phyloP scores from a whole-genome alignment of 225 moss, liverwort and hornwort genomes.

The Bryum argenteum region DNA sequence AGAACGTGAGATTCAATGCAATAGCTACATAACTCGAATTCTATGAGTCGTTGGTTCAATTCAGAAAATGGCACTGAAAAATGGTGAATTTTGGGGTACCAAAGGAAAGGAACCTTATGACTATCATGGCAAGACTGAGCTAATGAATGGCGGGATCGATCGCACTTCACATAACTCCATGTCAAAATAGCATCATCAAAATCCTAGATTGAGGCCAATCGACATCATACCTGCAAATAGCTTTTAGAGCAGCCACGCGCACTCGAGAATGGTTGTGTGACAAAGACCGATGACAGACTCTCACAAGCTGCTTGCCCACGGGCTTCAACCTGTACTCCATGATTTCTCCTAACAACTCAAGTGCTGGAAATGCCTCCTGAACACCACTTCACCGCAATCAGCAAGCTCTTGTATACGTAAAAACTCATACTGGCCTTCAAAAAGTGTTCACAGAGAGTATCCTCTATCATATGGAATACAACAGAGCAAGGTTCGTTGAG shows the following conservation, averaged over 20 bases:
- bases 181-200: no score
- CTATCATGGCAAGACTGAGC: no score
- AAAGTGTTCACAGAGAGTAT: neutral
- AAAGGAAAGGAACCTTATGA: no score
- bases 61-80: no score
- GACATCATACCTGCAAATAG: constrained; percentile 65
- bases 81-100: no score
- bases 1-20: constrained; percentile 2
- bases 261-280: constrained; percentile 81
- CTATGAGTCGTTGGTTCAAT: no score
- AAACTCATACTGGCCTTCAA: no score
- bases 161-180: no score
- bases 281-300: constrained; percentile 61
- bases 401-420: neutral
- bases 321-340: constrained; percentile 84
- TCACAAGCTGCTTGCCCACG: constrained; percentile 78
- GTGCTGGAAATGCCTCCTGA: constrained; percentile 75
- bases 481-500: neutral
- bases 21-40: neutral
- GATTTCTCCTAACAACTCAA: constrained; percentile 70
- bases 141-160: no score
- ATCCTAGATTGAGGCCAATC: neutral
- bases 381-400: constrained; percentile 27
- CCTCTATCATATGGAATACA: neutral
- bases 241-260: constrained; percentile 75